phyloP scores from a whole-genome alignment of 2,329 filamentous ascomycete genomes.

The Aaosphaeria pasadenensis region DNA sequence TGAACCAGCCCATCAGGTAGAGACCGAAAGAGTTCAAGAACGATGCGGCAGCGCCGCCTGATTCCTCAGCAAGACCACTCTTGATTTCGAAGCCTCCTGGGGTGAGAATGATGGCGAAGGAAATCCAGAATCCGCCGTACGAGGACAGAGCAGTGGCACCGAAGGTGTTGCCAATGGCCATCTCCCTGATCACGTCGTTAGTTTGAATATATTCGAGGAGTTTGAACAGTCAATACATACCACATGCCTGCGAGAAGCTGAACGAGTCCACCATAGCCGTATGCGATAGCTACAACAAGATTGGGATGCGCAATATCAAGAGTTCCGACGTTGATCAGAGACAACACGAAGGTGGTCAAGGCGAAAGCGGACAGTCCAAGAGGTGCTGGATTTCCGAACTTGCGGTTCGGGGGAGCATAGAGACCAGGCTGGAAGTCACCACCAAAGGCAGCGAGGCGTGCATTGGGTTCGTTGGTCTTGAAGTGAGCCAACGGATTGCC shows the following conservation, averaged over 20 bases:
- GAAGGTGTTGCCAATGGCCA: slow-evolving; percentile 61
- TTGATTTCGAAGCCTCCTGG: slow-evolving; percentile 53
- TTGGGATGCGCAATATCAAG: slow-evolving; percentile 41
- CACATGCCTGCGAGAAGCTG: slow-evolving; percentile 54
- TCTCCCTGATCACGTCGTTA: slow-evolving; percentile 39
- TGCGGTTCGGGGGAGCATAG: slow-evolving; percentile 42
- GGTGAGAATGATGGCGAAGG: slow-evolving; percentile 57
- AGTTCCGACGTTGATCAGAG: slow-evolving; percentile 48
- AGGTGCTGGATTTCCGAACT: slow-evolving; percentile 59
- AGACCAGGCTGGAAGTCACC: slow-evolving; percentile 53
- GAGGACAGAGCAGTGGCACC: slow-evolving; percentile 60
- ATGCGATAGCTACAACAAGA: slow-evolving; percentile 48
- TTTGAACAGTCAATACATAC: slow-evolving; percentile 40
- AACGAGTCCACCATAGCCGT: slow-evolving; percentile 50
- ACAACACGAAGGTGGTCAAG: slow-evolving; percentile 62
- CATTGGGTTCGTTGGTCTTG: slow-evolving; percentile 47
- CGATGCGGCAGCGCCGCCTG: slow-evolving; percentile 19
- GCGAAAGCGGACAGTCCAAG: slow-evolving; percentile 63
- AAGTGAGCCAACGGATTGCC: slow-evolving; percentile 52
- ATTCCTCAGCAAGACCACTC: slow-evolving; percentile 33
- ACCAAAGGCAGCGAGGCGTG: slow-evolving; percentile 48
- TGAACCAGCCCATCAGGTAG: slow-evolving; percentile 59
- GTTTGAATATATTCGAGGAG: background rate
- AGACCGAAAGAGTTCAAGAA: slow-evolving; percentile 56
- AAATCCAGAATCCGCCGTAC: slow-evolving; percentile 62